Evolutionary conservation across 441 rosid species (phyloP).

Genomic region (Raphanus hybrid): DNA sequence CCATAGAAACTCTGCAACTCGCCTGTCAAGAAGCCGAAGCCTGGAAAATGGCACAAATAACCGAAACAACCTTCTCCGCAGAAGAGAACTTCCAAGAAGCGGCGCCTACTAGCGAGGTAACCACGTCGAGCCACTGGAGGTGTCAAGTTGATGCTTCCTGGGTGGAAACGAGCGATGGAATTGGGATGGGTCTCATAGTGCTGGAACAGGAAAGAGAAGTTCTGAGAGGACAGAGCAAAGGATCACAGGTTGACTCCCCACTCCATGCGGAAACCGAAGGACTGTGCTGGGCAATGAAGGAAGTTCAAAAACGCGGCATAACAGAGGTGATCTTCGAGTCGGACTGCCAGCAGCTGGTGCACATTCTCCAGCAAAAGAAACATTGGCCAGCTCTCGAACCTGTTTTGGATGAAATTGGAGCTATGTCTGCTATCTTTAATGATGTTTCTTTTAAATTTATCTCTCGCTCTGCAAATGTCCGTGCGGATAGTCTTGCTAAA

Average conservation of each 20-base stretch:
- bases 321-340: background rate
- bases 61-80: background rate
- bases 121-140: background rate
- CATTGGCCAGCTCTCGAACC: background rate
- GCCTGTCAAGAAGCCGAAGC: background rate
- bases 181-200: background rate
- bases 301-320: background rate
- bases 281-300: background rate
- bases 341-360: background rate
- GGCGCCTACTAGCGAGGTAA: background rate
- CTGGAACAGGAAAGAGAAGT: background rate
- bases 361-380: background rate
- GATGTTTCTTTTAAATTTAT: no score
- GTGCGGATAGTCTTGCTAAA: background rate
- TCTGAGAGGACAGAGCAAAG: background rate
- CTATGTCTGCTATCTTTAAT: background rate
- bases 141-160: background rate
- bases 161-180: background rate
- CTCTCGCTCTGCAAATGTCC: background rate
- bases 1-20: background rate
- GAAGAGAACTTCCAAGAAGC: background rate
- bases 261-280: background rate
- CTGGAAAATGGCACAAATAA: background rate
- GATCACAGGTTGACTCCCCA: background rate
- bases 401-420: background rate